Evolutionary conservation across 2,329 filamentous ascomycete genomes (phyloP), one percentile per base, ranked within the genome.

Genomic region (Ceratocystis destructans): DNA sequence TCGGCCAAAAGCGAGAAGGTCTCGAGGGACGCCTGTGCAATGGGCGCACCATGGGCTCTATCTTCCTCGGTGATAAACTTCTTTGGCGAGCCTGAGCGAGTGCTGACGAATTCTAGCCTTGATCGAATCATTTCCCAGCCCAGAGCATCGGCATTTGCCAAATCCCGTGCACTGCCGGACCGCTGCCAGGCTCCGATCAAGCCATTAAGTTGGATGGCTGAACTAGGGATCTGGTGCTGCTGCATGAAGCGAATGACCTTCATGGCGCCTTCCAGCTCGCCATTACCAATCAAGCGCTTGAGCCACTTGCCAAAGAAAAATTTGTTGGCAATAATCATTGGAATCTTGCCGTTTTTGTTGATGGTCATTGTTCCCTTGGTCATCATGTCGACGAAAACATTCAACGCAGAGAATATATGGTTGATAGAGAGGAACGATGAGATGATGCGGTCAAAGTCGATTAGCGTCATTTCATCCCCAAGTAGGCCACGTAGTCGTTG

Each of bases 281-380:
- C 85, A 67, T 86, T 83, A 17, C 86, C 87, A 66, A 95, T 88
- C 7, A 95, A 82, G 62, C 88, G 85, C 75, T 93, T 93, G 72
- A 96, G 81, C 92, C 91, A 96, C 71, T 90, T 92, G 44, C 87
- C 88, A 70, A 91, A 88, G 75, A 96, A 89, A 75, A 90, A 93
- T 69, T 87, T 86, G 74, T 95, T 94, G 62, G 77, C 78, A 48
- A 84, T 75, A 7, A 77, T 75, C 0, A 77, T 76, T 0, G 82
- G 82, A 66, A 84, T 74, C 20, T 73, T 71, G 63, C 75, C 74
- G 67, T 74, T 73, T 63, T 71, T 73, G 6, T 72, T 71, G 62
- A 83, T 71, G 66, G 83, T 78, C 65, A 84, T 74, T 57, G 78
- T 73, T 4, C 82, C 81, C 3, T 83, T 82, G 67, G 84, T 83